Conservation (phyloP, 129 eudicot genomes). For the Mikania micrantha region DNA sequence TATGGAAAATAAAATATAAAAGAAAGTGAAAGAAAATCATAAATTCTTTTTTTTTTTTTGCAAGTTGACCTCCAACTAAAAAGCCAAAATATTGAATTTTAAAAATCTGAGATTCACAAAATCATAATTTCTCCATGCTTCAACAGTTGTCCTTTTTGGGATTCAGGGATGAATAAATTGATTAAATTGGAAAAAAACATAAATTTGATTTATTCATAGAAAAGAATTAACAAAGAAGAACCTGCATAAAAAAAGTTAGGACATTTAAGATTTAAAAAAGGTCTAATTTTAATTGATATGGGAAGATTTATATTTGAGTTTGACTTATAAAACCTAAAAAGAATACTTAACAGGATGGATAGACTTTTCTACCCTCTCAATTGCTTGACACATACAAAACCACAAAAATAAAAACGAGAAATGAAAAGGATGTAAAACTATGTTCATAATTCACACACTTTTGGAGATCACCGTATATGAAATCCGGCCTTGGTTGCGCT, state of each 20-base stretch:
- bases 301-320: background rate
- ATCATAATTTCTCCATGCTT: background rate
- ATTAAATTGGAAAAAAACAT: background rate
- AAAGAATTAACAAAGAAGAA: background rate
- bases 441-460: constrained; percentile 2
- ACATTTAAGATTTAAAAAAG: background rate
- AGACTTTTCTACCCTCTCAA: background rate
- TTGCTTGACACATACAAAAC: background rate
- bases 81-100: constrained; percentile 3
- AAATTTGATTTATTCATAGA: background rate
- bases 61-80: background rate
- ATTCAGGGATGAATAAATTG: background rate
- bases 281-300: background rate
- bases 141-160: background rate
- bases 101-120: background rate
- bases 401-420: background rate
- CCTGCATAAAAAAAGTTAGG: background rate
- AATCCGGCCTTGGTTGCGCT: background rate
- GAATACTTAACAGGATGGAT: background rate
- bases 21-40: too few relatives aligned
- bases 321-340: background rate
- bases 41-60: background rate
- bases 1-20: too few relatives aligned
- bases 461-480: background rate
- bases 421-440: background rate